Percentiles rank a stretch among this genome's conserved stretches.
phyloP scores from a whole-genome alignment of 2,329 filamentous ascomycete species.

The Aspergillus sclerotialis region DNA sequence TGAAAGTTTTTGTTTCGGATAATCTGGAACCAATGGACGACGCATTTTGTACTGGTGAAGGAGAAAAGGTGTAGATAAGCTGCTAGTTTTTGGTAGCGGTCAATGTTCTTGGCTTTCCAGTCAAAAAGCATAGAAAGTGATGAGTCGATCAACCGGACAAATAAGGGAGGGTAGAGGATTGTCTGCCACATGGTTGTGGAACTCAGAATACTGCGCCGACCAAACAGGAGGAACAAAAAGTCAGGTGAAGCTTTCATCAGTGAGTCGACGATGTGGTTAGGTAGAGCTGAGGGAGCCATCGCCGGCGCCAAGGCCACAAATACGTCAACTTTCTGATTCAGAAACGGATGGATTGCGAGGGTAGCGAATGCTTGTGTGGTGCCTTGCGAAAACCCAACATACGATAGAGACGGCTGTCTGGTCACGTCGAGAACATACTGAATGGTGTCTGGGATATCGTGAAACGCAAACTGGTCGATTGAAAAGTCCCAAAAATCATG shows the following conservation, averaged over 20 bases:
- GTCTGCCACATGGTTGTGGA: constrained; percentile 97
- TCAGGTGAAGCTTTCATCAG: constrained; percentile 90
- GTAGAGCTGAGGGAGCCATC: constrained; percentile 88
- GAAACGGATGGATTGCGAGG: constrained; percentile 79
- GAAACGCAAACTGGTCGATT: constrained; percentile 95
- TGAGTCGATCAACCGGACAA: constrained; percentile 78
- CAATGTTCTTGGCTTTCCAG: constrained; percentile 82
- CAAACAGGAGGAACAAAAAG: constrained; percentile 87
- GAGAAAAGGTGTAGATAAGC: constrained; percentile 95
- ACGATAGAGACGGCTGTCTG: constrained; percentile 74
- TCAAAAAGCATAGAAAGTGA: constrained; percentile 78
- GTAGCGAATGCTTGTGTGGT: constrained; percentile 95
- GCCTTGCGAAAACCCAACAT: constrained; percentile 95
- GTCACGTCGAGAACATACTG: constrained; percentile 84
- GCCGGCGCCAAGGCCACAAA: constrained; percentile 94
- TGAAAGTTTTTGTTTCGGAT: constrained; percentile 95
- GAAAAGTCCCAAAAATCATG: constrained; percentile 92
- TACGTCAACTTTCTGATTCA: constrained; percentile 90
- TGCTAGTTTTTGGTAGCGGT: constrained; percentile 79
- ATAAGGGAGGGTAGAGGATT: constrained; percentile 89
- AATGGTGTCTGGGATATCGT: constrained; percentile 95
- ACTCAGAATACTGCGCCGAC: constrained; percentile 80
- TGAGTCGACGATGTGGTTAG: constrained; percentile 84
- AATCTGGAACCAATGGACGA: constrained; percentile 99
- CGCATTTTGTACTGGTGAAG: constrained; percentile 91